Conservation (phyloP, 257 asterid species). For the Fraxinus cuspidata region DNA sequence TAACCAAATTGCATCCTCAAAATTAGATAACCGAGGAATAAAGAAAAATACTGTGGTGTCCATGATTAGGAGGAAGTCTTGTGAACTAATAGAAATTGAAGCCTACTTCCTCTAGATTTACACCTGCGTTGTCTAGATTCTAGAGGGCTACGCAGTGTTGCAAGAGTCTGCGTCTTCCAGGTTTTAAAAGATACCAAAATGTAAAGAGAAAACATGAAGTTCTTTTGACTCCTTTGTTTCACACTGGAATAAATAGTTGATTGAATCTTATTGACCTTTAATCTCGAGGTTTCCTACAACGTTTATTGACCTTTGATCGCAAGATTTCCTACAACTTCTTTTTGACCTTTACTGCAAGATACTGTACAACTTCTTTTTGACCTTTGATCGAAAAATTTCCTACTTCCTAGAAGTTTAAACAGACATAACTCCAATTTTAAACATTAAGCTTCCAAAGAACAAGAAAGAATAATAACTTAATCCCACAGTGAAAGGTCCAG, state of each 20-base stretch:
- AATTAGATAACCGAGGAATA: no score
- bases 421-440: constrained; percentile 4
- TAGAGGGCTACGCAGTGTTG: neutral
- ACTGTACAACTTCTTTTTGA: neutral
- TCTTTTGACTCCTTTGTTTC: neutral
- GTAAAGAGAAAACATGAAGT: neutral
- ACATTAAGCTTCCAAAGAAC: neutral
- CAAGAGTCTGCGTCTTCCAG: neutral
- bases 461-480: neutral
- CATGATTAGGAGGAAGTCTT: neutral
- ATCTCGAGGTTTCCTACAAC: neutral
- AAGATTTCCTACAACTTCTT: neutral
- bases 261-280: neutral
- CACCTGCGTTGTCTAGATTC: neutral
- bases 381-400: neutral
- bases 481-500: neutral
- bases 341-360: neutral
- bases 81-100: neutral
- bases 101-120: neutral
- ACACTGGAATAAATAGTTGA: neutral
- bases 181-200: neutral
- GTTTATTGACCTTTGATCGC: neutral
- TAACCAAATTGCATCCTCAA: no score
- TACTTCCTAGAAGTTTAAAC: neutral
- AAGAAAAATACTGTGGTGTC: no score